phyloP scores from a whole-genome alignment of 163 green algal species.

The Trebouxia gelatinosa region DNA sequence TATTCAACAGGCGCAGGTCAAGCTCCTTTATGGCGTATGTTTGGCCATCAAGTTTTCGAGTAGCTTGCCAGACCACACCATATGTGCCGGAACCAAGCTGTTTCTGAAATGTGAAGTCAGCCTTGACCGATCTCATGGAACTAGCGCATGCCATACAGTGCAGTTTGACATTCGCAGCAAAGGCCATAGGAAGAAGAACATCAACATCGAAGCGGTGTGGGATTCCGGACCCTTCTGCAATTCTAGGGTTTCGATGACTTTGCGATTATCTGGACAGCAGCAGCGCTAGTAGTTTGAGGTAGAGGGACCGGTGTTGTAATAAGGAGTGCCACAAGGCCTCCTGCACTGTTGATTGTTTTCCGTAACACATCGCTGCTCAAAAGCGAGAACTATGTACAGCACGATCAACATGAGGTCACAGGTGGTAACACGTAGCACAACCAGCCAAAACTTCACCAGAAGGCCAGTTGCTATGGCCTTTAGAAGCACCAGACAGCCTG shows the following conservation, averaged over 20 bases:
- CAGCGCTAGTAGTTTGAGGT: constrained; percentile 19
- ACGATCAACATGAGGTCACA: constrained; percentile 10
- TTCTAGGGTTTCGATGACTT: constrained; percentile 16
- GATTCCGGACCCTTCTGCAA: constrained; percentile 12
- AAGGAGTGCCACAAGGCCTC: too few relatives aligned
- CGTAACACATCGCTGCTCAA: too few relatives aligned
- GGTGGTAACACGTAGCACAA: constrained; percentile 20
- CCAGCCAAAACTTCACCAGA: constrained; percentile 19
- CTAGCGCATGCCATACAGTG: not conserved
- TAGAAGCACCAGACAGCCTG: not conserved
- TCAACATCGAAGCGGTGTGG: not conserved
- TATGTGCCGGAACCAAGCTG: constrained; percentile 65
- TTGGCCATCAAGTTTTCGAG: constrained; percentile 56
- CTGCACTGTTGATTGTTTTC: not conserved
- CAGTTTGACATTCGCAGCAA: not conserved
- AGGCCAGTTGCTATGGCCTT: constrained; percentile 15
- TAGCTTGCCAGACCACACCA: constrained; percentile 61
- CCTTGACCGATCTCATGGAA: constrained; percentile 27
- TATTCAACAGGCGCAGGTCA: constrained; percentile 59
- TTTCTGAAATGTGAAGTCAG: constrained; percentile 52
- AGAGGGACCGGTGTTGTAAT: too few relatives aligned
- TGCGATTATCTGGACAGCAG: constrained; percentile 18
- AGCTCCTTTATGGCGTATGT: constrained; percentile 74
- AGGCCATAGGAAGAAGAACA: not conserved
- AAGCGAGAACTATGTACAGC: not conserved